Evolutionary conservation across 176 grass and related monocot genomes (phyloP), one percentile per base, ranked within the genome.

Genomic region (Aegilops tauschii): DNA sequence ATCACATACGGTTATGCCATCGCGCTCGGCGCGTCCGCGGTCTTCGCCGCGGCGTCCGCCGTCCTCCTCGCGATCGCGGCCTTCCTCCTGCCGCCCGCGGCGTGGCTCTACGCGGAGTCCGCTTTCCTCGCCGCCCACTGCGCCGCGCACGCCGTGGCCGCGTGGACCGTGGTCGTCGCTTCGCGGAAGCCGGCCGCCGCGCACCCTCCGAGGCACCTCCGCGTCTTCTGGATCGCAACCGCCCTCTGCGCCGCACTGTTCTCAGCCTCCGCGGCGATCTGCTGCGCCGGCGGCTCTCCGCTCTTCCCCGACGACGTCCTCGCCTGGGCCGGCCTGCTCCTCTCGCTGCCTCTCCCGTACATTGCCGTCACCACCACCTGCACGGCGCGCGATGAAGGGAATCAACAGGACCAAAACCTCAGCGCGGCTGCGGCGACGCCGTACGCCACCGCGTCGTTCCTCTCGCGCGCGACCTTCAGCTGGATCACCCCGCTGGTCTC

Each of bases 391-490:
- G 0, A 35, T 68, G 65, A 9, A 34, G 14, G 17, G 0, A 17
- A 1, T 0, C 64, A 82, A 3, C 1, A 28, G 14, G 52, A 83
- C 4, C 6, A 13, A 0, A 6, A 17, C 61, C 0, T 4, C 61
- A 23, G 6, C 39, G 29, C 30, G 9, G 77, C 14, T 0, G 2
- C 12, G 10, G 35, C 70, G 1, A 73, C 80, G 12, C 73, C 84
- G 23, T 87, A 58, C 65, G 64, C 4, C 32, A 9, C 84, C 8
- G 89, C 89, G 20, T 83, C 89, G 31, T 83, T 78, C 80, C 56
- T 90, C 8, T 90, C 80, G n/a, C 80, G 56, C 40, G 73, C 84
- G 54, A 65, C 80, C 2, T 86, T 90, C 65, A 86, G 89, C 66
- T 90, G 89, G 89, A 78, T 90, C 56, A 78, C 5, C 58, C 61